phyloP scores from a whole-genome alignment of 2,329 filamentous ascomycete species.

The Mollisia scopiformis region DNA sequence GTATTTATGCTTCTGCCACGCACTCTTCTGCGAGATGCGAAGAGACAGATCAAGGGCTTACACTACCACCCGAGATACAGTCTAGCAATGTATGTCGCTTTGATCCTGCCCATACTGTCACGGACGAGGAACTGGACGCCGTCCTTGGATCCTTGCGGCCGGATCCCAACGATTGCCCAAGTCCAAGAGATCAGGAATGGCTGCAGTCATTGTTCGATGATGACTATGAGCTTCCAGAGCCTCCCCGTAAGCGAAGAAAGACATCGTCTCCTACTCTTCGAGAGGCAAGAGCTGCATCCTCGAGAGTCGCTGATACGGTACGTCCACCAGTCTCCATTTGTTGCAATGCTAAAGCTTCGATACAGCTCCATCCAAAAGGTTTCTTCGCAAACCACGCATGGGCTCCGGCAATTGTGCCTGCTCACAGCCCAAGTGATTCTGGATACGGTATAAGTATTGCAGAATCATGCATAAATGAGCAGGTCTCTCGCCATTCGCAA shows the following conservation, averaged over 20 bases:
- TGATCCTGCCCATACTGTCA: neutral
- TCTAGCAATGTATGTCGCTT: constrained; percentile 13
- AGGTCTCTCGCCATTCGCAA: neutral
- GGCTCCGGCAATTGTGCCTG: neutral
- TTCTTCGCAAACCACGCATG: neutral
- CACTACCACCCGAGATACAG: constrained; percentile 29
- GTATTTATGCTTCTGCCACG: constrained; percentile 31
- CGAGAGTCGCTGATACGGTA: neutral
- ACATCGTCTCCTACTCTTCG: neutral
- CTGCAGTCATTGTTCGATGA: neutral
- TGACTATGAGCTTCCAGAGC: neutral
- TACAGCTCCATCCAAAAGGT: neutral
- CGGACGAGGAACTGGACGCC: constrained; percentile 14
- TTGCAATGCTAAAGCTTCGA: constrained; percentile 3
- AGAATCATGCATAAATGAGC: neutral
- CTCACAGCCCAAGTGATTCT: constrained; percentile 4
- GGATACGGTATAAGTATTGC: constrained; percentile 7
- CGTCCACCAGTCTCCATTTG: neutral
- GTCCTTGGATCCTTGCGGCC: constrained; percentile 7
- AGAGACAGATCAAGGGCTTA: constrained; percentile 31
- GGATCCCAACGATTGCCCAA: neutral
- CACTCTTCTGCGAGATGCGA: constrained; percentile 9
- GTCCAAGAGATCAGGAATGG: neutral
- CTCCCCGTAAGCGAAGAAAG: neutral
- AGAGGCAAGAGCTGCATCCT: neutral